Percentiles rank a stretch among this genome's conserved stretches.
These are phyloP conservation scores for Anthracocystis panici-leucophaei DNA, from an alignment of 1,284 basidiomycete species.

Conservation along the genomic window DNA sequence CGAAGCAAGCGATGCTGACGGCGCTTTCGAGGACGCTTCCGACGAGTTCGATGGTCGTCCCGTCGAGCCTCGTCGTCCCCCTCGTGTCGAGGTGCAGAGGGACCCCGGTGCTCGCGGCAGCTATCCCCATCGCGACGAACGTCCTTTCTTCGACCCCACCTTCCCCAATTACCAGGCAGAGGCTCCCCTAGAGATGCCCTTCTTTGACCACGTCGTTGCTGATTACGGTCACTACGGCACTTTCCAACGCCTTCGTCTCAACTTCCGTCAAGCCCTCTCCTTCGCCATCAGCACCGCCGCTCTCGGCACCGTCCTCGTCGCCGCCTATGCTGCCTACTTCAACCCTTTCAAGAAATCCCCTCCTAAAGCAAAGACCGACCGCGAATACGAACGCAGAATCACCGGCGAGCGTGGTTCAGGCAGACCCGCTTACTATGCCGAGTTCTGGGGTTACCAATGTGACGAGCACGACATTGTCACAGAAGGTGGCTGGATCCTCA, in stretches of 20 bases:
- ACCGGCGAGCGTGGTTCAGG: slow-evolving; percentile 66
- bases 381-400: slow-evolving; percentile 67
- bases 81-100: slow-evolving; percentile 38
- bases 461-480: slow-evolving; percentile 68
- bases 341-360: slow-evolving; percentile 65
- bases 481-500: slow-evolving; percentile 68
- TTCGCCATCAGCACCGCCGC: slow-evolving; percentile 50
- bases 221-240: slow-evolving; percentile 61
- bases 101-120: slow-evolving; percentile 19
- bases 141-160: slow-evolving; percentile 58
- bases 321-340: slow-evolving; percentile 59
- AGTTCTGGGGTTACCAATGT: slow-evolving; percentile 70
- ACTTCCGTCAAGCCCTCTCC: slow-evolving; percentile 61
- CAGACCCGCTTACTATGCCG: slow-evolving; percentile 65
- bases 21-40: slow-evolving; percentile 21
- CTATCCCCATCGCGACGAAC: slow-evolving; percentile 32
- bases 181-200: slow-evolving; percentile 61
- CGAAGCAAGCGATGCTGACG: slow-evolving; percentile 9
- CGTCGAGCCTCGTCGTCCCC: slow-evolving; percentile 19
- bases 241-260: slow-evolving; percentile 53
- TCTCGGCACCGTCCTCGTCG: slow-evolving; percentile 51
- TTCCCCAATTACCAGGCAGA: slow-evolving; percentile 54
- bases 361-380: slow-evolving; percentile 59
- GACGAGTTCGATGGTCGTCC: slow-evolving; percentile 17
- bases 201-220: slow-evolving; percentile 66